Percentiles rank a stretch among this genome's conserved stretches.
These are phyloP conservation scores for Porogramme epimiltina DNA, from an alignment of 1,284 basidiomycete genomes.

Conservation along the genomic window DNA sequence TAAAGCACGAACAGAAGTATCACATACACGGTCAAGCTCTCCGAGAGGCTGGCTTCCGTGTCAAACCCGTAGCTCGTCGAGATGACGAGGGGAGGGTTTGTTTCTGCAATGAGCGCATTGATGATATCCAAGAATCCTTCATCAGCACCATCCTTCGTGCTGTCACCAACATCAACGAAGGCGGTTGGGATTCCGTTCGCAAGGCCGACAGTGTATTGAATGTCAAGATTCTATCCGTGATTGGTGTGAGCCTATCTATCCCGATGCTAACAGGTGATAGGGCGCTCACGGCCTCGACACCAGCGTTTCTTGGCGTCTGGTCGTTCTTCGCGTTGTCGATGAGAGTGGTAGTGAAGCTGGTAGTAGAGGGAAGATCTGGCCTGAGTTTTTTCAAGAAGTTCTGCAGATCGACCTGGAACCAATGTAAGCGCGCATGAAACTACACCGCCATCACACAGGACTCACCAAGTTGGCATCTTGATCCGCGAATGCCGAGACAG, in stretches of 20 bases:
- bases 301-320: too few relatives aligned
- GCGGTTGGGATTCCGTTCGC: constrained; percentile 26
- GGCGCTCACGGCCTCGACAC: too few relatives aligned
- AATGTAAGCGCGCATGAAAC: constrained; percentile 55
- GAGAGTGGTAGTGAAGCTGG: constrained; percentile 37
- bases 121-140: constrained; percentile 28
- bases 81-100: constrained; percentile 48
- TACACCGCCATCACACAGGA: too few relatives aligned
- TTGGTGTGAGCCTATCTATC: not conserved
- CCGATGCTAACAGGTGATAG: not conserved
- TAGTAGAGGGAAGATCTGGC: constrained; percentile 44
- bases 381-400: constrained; percentile 51
- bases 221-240: constrained; percentile 48
- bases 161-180: constrained; percentile 49
- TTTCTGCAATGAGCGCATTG: constrained; percentile 32
- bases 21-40: constrained; percentile 56
- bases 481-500: constrained; percentile 60
- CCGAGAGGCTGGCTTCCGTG: constrained; percentile 26
- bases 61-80: constrained; percentile 41
- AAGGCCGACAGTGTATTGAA: constrained; percentile 65
- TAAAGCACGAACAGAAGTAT: constrained; percentile 30
- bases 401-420: constrained; percentile 48
- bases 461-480: too few relatives aligned
- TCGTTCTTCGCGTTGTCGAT: constrained; percentile 49
- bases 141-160: constrained; percentile 23